A percentile compares a stretch with the other conserved stretches of the same genome.
Evolutionary conservation across 805 yeast species (phyloP).

Genomic region (Nakazawaea anatomiae): DNA sequence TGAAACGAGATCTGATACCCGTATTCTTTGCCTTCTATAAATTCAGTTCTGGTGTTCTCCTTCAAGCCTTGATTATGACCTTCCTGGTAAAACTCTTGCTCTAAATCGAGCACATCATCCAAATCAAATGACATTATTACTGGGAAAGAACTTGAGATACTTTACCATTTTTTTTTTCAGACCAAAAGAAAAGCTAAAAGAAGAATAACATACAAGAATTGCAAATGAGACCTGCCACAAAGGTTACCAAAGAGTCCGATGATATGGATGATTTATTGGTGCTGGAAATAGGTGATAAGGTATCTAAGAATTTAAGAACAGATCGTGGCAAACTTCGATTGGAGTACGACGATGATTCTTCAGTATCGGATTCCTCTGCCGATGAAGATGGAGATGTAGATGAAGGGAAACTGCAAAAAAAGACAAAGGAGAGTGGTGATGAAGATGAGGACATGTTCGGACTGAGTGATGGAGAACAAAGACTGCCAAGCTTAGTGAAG

Average conservation of each 20-base stretch:
- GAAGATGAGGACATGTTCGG: conserved; percentile 40
- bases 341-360: conserved; percentile 16
- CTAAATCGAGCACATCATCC: conserved; percentile 55
- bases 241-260: not conserved
- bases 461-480: conserved; percentile 17
- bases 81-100: conserved; percentile 54
- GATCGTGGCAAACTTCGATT: conserved; percentile 7
- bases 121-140: conserved; percentile 36
- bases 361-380: conserved; percentile 13
- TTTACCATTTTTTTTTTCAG: no score
- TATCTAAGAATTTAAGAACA: not conserved
- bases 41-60: conserved; percentile 55
- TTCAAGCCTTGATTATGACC: conserved; percentile 70
- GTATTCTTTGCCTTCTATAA: conserved; percentile 72
- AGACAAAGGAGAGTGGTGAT: conserved; percentile 20
- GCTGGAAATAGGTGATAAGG: conserved; percentile 15
- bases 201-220: no score
- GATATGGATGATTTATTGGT: conserved; percentile 13
- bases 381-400: conserved; percentile 11
- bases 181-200: no score
- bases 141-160: no score
- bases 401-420: conserved; percentile 5
- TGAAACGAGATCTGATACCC: conserved; percentile 81
- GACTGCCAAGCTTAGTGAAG: conserved; percentile 1
- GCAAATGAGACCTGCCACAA: not conserved